These are phyloP conservation scores for Colletotrichum orchidophilum DNA, from an alignment of 2,329 filamentous ascomycete genomes.

Conservation along the genomic window DNA sequence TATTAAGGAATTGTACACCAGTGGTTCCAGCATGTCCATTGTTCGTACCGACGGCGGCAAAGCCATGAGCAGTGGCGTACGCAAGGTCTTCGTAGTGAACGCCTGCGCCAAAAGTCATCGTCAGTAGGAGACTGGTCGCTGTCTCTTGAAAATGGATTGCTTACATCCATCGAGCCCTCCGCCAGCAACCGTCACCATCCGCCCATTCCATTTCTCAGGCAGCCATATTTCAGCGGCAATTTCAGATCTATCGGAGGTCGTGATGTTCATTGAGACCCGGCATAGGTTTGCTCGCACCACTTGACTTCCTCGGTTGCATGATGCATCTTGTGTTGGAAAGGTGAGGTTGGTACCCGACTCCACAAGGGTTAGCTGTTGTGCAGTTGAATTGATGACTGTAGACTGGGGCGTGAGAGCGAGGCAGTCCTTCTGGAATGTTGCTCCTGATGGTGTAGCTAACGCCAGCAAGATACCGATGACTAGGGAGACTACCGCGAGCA, in stretches of 20 bases:
- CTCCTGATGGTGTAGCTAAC: not conserved
- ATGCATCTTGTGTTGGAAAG: constrained; percentile 42
- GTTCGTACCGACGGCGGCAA: constrained; percentile 59
- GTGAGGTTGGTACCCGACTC: constrained; percentile 43
- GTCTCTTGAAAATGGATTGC: not conserved
- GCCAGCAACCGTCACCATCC: constrained; percentile 58
- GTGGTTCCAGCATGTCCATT: constrained; percentile 59
- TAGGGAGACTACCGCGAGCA: not conserved
- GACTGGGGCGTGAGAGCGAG: constrained; percentile 10
- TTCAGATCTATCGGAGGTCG: constrained; percentile 48
- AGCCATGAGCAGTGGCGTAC: constrained; percentile 53
- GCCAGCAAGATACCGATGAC: not conserved
- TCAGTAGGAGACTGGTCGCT: not conserved
- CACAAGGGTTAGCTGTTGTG: constrained; percentile 25
- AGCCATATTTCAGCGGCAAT: constrained; percentile 59
- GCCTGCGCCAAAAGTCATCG: constrained; percentile 26
- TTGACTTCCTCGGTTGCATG: constrained; percentile 41
- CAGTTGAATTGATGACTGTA: constrained; percentile 39
- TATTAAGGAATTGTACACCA: constrained; percentile 43
- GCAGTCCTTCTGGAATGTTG: constrained; percentile 16
- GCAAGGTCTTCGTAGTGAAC: constrained; percentile 58
- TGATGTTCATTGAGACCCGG: constrained; percentile 39
- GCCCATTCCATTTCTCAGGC: constrained; percentile 53
- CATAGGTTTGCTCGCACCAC: constrained; percentile 37
- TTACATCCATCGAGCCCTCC: constrained; percentile 57